Base-by-base conservation (phyloP, 106 monocot species). In the Allium fistulosum region DNA sequence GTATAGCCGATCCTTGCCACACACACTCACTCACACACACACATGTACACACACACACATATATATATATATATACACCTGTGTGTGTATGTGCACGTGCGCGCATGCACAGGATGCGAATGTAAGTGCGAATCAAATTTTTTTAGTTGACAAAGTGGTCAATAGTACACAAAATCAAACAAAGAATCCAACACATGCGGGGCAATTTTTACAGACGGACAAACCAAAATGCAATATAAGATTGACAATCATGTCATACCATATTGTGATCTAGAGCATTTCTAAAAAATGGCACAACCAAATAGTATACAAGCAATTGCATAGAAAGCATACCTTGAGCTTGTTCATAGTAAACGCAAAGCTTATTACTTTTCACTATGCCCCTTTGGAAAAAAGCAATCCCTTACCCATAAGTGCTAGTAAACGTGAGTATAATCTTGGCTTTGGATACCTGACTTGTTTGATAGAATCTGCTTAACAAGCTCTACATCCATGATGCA, bases 281-380 rank as follows among this genome's bases (percentile, higher is more conserved):
- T 8, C 12, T 8, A 9, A 9, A 53, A 9, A 53, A 53, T 12
- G 12, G 12, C 8, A 53, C 8, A 12, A 12, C 12, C 52, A 12
- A n/a, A n/a, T n/a, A 53, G 52, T 9, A 53, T 9, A 53, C 10
- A 53, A 53, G 8, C 52, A 53, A 53, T 9, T 53, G 52, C 8
- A 53, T 12, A 60, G 66, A 17, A n/a, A n/a, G n/a, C n/a, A n/a
- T n/a, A 88, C 80, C n/a, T n/a, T n/a, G n/a, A n/a, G n/a, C n/a
- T n/a, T n/a, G n/a, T n/a, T n/a, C n/a, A n/a, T n/a, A n/a, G 67
- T 74, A 75, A 89, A 89, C 11, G 84, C 84, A 15, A 79, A 84
- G 62, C 49, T 74, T 26, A 89, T 60, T 7, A 84, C 66, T 13
- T 80, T 69, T n/a, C 84, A 89, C 4, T 80, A 79, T 0, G 56